Evolutionary conservation across 208 protist genomes (phyloP).

Genomic region (Acanthamoeba castellanii): DNA sequence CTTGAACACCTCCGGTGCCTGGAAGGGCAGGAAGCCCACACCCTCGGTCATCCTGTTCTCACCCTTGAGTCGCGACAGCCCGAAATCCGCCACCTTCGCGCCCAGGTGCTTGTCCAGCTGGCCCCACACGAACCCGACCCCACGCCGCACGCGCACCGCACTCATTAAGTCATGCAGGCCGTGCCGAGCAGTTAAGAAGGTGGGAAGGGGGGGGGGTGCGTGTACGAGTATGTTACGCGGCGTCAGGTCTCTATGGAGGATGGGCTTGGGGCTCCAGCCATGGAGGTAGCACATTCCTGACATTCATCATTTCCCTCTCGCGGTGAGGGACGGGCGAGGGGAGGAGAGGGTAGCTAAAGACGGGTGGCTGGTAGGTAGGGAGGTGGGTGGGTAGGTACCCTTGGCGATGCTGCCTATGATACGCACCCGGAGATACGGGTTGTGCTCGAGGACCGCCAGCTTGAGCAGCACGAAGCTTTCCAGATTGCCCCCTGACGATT

Average conservation of each 20-base stretch:
- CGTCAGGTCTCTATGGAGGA: background rate
- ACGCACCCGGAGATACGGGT: background rate
- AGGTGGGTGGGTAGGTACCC: background rate
- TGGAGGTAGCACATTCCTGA: background rate
- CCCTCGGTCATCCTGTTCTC: conserved; percentile 33
- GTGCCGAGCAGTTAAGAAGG: background rate
- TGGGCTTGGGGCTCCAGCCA: background rate
- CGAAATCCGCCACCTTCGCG: conserved; percentile 31
- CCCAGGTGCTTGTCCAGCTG: conserved; percentile 29
- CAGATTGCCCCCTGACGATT: background rate
- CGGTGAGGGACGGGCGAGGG: too few relatives aligned
- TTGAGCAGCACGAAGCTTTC: conserved; percentile 5
- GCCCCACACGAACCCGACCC: background rate
- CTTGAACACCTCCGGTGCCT: conserved; percentile 35
- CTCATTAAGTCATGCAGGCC: too few relatives aligned
- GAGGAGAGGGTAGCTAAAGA: background rate
- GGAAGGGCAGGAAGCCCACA: conserved; percentile 43
- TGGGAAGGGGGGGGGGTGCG: background rate
- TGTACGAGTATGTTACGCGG: background rate
- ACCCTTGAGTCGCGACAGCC: conserved; percentile 11
- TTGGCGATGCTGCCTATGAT: conserved; percentile 26
- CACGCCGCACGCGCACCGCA: background rate
- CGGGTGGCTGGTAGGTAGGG: background rate
- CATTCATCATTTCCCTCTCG: too few relatives aligned
- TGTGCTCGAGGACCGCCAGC: background rate